Conservation (phyloP, 129 eudicot genomes). For the Oenanthe sinensis region DNA sequence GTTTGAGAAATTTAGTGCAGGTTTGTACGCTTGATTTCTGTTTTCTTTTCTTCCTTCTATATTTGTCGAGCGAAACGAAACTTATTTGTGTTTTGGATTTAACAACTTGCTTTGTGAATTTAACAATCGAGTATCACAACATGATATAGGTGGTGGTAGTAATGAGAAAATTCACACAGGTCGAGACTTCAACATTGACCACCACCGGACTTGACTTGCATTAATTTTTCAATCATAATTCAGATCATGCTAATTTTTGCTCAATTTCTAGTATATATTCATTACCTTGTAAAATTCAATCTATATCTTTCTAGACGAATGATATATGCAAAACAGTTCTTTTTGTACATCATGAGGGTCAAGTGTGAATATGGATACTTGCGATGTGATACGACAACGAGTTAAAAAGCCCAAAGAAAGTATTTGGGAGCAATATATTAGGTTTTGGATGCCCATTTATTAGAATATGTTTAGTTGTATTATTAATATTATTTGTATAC, state of each 20-base stretch:
- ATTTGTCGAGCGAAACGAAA: neutral
- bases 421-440: too few relatives aligned
- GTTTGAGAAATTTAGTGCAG: neutral
- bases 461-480: too few relatives aligned
- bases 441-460: too few relatives aligned
- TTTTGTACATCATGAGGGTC: neutral
- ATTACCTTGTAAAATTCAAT: too few relatives aligned
- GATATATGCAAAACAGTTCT: neutral
- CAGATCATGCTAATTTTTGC: neutral
- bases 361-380: neutral
- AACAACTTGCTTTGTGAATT: too few relatives aligned
- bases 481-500: too few relatives aligned
- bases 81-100: neutral
- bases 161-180: neutral
- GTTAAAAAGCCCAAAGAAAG: too few relatives aligned
- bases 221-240: too few relatives aligned
- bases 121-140: neutral
- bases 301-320: too few relatives aligned
- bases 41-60: neutral
- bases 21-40: neutral
- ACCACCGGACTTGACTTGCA: neutral
- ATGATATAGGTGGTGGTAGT: neutral
- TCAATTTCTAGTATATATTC: neutral
- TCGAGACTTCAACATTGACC: neutral
- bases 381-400: too few relatives aligned